Evolutionary conservation across 164 flowering plant species (phyloP).

Genomic region (Amborella trichopoda): DNA sequence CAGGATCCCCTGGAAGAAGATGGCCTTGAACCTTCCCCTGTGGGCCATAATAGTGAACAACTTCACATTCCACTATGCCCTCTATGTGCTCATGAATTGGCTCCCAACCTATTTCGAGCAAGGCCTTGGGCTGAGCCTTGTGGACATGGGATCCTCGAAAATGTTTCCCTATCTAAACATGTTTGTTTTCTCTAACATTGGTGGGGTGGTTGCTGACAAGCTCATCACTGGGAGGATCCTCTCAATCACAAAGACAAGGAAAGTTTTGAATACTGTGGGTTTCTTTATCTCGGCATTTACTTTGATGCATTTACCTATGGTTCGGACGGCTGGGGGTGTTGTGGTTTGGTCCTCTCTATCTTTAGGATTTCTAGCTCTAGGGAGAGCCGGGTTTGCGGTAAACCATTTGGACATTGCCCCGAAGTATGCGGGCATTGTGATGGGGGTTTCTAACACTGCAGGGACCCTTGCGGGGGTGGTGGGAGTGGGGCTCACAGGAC

Average conservation of each 20-base stretch:
- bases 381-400: constrained; percentile 93
- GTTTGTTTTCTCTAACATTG: constrained; percentile 87
- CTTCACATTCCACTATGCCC: constrained; percentile 81
- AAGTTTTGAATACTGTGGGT: constrained; percentile 69
- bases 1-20: constrained; percentile 69
- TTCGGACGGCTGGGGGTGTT: constrained; percentile 59
- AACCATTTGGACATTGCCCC: constrained; percentile 96
- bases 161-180: constrained; percentile 91
- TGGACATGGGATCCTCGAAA: constrained; percentile 85
- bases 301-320: constrained; percentile 56
- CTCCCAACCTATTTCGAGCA: constrained; percentile 77
- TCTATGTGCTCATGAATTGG: constrained; percentile 89
- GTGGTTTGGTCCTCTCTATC: constrained; percentile 77
- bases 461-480: constrained; percentile 84
- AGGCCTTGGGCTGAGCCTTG: constrained; percentile 73
- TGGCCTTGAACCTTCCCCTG: constrained; percentile 49
- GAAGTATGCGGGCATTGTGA: constrained; percentile 82
- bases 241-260: constrained; percentile 65
- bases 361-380: constrained; percentile 83
- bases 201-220: constrained; percentile 76
- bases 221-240: constrained; percentile 53
- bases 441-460: constrained; percentile 95
- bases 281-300: constrained; percentile 69
- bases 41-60: constrained; percentile 90
- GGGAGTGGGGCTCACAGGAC: constrained; percentile 78